Conservation (phyloP, 805 yeast species). For the Lachancea meyersii region DNA sequence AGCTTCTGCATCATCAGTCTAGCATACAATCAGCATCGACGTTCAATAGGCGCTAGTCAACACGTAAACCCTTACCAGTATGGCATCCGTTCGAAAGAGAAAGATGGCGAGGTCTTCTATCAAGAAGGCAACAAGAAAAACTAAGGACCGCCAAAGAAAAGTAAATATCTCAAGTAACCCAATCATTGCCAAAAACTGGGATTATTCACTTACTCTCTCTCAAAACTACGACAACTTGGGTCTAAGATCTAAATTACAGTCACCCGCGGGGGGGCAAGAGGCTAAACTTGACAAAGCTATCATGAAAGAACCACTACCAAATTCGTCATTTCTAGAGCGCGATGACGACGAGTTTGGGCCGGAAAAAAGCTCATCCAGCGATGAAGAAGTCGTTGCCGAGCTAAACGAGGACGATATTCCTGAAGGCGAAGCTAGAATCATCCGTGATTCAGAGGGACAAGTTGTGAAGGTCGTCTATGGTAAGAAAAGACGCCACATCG, state of each 20-base stretch:
- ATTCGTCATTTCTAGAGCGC: conserved; percentile 21
- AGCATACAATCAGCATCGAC: neutral
- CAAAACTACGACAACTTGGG: conserved; percentile 88
- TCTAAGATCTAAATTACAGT: conserved; percentile 57
- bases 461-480: conserved; percentile 68
- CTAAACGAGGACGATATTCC: conserved; percentile 51
- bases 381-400: conserved; percentile 29
- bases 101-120: conserved; percentile 71
- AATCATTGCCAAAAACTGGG: conserved; percentile 88
- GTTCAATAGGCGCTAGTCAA: no score
- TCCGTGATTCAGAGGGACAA: conserved; percentile 63
- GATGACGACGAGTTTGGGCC: conserved; percentile 26
- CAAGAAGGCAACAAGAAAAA: conserved; percentile 60
- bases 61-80: no score
- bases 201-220: conserved; percentile 64
- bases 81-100: conserved; percentile 78
- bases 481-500: conserved; percentile 38
- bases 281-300: conserved; percentile 39
- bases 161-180: conserved; percentile 66
- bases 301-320: conserved; percentile 32
- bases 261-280: conserved; percentile 78
- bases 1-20: neutral
- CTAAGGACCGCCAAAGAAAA: conserved; percentile 64
- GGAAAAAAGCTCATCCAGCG: conserved; percentile 10
- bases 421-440: conserved; percentile 71